Base-by-base conservation (phyloP, 768 basidiomycete species). In the Boletellus ananiceps region DNA sequence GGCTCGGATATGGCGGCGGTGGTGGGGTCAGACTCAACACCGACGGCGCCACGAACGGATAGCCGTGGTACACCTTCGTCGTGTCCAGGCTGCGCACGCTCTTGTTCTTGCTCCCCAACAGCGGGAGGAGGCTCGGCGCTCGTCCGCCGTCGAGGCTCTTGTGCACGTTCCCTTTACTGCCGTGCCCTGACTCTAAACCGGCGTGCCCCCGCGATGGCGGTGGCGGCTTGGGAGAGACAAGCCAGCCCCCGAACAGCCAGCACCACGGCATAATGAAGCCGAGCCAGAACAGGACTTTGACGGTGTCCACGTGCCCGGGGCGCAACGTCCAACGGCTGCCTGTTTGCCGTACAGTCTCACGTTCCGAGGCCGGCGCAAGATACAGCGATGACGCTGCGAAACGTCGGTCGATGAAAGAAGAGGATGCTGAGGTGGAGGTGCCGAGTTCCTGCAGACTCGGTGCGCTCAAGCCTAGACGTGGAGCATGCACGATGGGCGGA, bases 241-340 rank as follows among this genome's bases (percentile, higher is more conserved):
- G 77, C 86, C 86, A 88, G 4, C 86, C 86, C 0, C 86, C 86
- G 13, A 88, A 72, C 39, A 88, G 74, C 86, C 86, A 88, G 45
- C 86, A 76, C 65, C 84, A 79, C 0, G 86, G 86, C 40, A 77
- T 82, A 40, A 86, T 49, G 57, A 88, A 88, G 3, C 86, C 86
- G 0, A 83, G 49, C 82, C 83, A 88, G 68, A 88, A 88, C n/a
- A 86, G 69, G 63, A 83, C 76, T 58, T 77, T 75, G 2, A 78
- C 71, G 0, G 79, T 57, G 25, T 69, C 61, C 23, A 45, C n/a
- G 6, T 49, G 49, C 19, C 59, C 55, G 1, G 32, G 37, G 25
- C 27, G 52, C 8, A 43, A 12, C 18, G 16, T 18, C 66, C 62
- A 53, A n/a, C 37, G 49, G 11, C 48, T 14, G 15, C 56, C 49